Conservation (phyloP, 1,139 yeast species). For the Pichia cactophila region DNA sequence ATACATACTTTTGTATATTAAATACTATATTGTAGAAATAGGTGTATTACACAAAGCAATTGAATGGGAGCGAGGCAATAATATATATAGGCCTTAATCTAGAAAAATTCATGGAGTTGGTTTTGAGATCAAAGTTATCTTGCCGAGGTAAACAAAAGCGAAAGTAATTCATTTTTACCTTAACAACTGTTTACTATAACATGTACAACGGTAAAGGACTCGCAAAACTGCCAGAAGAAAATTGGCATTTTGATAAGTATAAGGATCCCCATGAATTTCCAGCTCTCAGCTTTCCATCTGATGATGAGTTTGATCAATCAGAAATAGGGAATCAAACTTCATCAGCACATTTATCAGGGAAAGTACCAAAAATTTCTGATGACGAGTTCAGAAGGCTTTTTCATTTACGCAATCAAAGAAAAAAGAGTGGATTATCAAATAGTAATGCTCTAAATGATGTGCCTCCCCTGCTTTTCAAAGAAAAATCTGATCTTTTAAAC, state of each 20-base stretch:
- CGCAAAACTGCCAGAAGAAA: conserved; percentile 1
- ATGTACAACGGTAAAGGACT: background rate
- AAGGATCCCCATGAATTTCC: conserved; percentile 11
- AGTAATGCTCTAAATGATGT: background rate
- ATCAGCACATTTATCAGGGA: conserved; percentile 6
- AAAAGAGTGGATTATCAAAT: background rate
- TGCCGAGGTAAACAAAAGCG: background rate
- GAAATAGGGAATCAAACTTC: background rate
- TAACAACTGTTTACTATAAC: no score
- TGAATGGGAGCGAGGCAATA: background rate
- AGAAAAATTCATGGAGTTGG: no score
- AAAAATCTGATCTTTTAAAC: background rate
- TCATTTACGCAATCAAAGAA: background rate
- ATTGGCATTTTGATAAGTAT: conserved; percentile 12
- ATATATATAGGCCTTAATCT: no score
- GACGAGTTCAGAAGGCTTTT: conserved; percentile 6
- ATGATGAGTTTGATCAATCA: background rate
- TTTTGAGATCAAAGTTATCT: no score
- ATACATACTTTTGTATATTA: background rate
- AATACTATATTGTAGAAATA: background rate
- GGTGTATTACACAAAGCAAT: background rate
- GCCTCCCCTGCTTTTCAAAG: conserved; percentile 1
- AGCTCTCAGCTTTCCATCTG: conserved; percentile 5
- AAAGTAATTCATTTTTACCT: no score
- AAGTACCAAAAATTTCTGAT: conserved; percentile 8